Evolutionary conservation across 345 rosid species (phyloP), one percentile per base, ranked within the genome.

Genomic region (Streptanthus diversifolius): DNA sequence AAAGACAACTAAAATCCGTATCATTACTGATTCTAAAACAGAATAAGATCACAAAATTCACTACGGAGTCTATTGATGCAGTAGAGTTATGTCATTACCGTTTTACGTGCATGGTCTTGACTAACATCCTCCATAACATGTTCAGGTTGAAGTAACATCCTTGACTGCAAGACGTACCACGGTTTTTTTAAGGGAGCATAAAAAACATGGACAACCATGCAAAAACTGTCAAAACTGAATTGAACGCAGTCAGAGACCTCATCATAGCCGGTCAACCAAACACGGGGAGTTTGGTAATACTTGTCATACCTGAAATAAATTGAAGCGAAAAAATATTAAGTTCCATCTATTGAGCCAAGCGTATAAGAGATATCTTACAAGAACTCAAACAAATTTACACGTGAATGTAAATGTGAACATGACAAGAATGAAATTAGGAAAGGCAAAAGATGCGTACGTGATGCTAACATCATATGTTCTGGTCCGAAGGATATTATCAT

Each of bases 391-490:
- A 55, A 17, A 27, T 39, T 14, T 14, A 56, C 7, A 21, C 13
- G 5, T n/a, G 6, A 27, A 29, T 4, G 13, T 24, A 61, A 40
- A 24, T 40, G 36, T 40, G 32, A 27, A 29, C 25, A 62, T 24
- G 35, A 4, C 7, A 32, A 48, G 7, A 36, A 11, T 35, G 40
- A 58, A 19, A 12, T 51, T 22, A 27, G 61, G 49, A 11, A 52
- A 67, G 45, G 58, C 13, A 17, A 40, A 40, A 33, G 56, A 57
- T 5, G 35, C 74, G 32, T 70, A 95, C 98, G 99, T 90, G 78
- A 95, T 95, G 91, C 92, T 95, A 78, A 95, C 83, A 86, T 92
- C 99, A 76, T 95, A 95, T 40, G 99, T 92, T 69, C 99, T 90
- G 22, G 99, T 95, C 43, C 92, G 82, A 51, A 95, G 85, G 52